Base-by-base conservation (phyloP, 148 eudicot species). In the Dianthus caryophyllus region DNA sequence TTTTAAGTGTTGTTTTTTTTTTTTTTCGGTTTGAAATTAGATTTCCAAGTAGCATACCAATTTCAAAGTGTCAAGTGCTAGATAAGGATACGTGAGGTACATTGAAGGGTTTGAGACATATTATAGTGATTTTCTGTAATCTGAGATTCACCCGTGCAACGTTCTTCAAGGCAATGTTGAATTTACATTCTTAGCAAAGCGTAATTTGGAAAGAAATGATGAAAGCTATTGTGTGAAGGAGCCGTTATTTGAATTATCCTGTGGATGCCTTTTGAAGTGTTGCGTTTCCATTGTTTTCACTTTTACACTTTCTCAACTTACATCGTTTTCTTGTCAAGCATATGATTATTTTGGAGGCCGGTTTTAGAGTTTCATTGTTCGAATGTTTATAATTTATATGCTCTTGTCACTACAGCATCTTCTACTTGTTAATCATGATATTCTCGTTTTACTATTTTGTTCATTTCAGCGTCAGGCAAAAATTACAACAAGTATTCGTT, bases 401-500 rank as follows among this genome's bases (percentile, higher is more conserved):
- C 54, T 50, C 20, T 50, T 25, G 18, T 50, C 10, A 21, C 24
- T 18, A 5, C n/a, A n/a, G n/a, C n/a, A n/a, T 60, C 17, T 14
- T 31, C 41, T 33, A 22, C 24, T 58, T 31, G 20, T 30, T 30
- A 10, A 51, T n/a, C 4, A 14, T 38, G 3, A 12, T 25, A 17
- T 31, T n/a, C 7, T 20, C 9, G 24, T 27, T 43, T 49, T 38
- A 20, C 18, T 31, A 11, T 13, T 36, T 17, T 6, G 39, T 63
- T 54, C 39, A 26, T 29, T 30, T 57, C 68, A 75, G 78, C 24
- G 18, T 26, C 66, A 60, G 51, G 25, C 31, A 26, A 25, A 4
- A n/a, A 25, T 39, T 10, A 20, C 53, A 30, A 30, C 65, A 44
- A 41, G 54, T 75, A 20, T 64, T 10, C 66, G 74, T 75, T 65